Conservation (phyloP, 2,329 filamentous ascomycete genomes). For the Penicillium digitatum region DNA sequence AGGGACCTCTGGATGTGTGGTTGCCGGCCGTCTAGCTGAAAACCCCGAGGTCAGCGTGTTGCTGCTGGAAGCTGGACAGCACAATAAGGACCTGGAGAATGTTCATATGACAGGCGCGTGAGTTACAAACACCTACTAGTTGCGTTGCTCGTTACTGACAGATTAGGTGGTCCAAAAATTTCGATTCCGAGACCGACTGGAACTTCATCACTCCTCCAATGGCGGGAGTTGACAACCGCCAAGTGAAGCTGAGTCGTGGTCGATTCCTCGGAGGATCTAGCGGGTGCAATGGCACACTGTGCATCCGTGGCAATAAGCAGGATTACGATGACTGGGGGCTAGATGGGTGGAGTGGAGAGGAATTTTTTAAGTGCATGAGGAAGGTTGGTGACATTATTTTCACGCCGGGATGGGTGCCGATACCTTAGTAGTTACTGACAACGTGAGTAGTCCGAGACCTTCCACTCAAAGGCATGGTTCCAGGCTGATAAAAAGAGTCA, state of each 20-base stretch:
- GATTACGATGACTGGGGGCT: slow-evolving; percentile 55
- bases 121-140: neutral
- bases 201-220: slow-evolving; percentile 43
- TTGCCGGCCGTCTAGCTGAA: slow-evolving; percentile 48
- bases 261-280: slow-evolving; percentile 44
- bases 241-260: slow-evolving; percentile 44
- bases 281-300: slow-evolving; percentile 46
- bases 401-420: neutral
- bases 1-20: slow-evolving; percentile 49
- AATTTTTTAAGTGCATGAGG: slow-evolving; percentile 55
- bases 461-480: slow-evolving; percentile 57
- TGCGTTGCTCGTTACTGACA: neutral
- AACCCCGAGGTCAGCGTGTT: slow-evolving; percentile 42
- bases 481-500: slow-evolving; percentile 48
- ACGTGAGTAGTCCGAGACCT: slow-evolving; percentile 50
- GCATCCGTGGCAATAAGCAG: slow-evolving; percentile 42
- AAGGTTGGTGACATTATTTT: slow-evolving; percentile 40
- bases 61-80: slow-evolving; percentile 48
- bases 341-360: slow-evolving; percentile 54
- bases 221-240: slow-evolving; percentile 38
- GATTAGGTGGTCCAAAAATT: slow-evolving; percentile 40
- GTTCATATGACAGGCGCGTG: slow-evolving; percentile 46
- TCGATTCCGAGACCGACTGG: slow-evolving; percentile 45
- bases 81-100: slow-evolving; percentile 45
- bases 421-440: neutral